A percentile compares a stretch with the other conserved stretches of the same genome.
Evolutionary conservation across 768 basidiomycete species (phyloP).

Genomic region (Boletus rubroflammeus): DNA sequence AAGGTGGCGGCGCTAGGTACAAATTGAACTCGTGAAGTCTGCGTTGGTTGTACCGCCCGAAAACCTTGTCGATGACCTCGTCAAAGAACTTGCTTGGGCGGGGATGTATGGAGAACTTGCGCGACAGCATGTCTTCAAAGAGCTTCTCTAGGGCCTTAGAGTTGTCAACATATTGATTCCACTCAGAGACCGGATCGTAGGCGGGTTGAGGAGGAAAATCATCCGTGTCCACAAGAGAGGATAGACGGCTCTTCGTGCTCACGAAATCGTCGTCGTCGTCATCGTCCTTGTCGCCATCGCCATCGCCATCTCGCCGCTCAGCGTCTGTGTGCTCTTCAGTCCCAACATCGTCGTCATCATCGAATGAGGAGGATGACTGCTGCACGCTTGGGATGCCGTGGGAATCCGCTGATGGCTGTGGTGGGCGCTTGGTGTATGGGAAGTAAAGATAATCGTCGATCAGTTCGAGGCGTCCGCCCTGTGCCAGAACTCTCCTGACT

Average conservation of each 20-base stretch:
- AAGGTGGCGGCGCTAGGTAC: constrained; percentile 55
- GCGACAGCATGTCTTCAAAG: constrained; percentile 56
- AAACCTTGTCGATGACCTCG: constrained; percentile 43
- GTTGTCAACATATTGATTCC: constrained; percentile 38
- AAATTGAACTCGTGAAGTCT: constrained; percentile 50
- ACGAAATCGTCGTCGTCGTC: constrained; percentile 33
- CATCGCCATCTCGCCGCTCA: constrained; percentile 7
- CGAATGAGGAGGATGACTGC: constrained; percentile 18
- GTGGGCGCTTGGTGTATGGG: constrained; percentile 43
- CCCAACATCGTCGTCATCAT: constrained; percentile 19
- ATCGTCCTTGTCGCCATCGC: constrained; percentile 12
- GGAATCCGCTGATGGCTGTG: constrained; percentile 12
- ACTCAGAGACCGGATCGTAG: constrained; percentile 33
- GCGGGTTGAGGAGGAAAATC: constrained; percentile 15
- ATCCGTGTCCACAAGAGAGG: constrained; percentile 19
- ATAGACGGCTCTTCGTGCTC: constrained; percentile 31
- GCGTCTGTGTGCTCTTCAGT: constrained; percentile 19
- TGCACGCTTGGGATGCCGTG: not conserved
- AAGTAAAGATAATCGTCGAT: constrained; percentile 72
- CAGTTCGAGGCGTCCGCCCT: constrained; percentile 64
- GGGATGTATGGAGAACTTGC: constrained; percentile 49
- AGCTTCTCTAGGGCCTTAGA: constrained; percentile 51
- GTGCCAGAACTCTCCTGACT: constrained; percentile 56
- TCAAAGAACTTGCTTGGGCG: constrained; percentile 50
- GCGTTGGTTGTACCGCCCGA: constrained; percentile 45